Evolutionary conservation across 2,329 filamentous ascomycete species (phyloP).

Genomic region (Lecanicillium sp.): DNA sequence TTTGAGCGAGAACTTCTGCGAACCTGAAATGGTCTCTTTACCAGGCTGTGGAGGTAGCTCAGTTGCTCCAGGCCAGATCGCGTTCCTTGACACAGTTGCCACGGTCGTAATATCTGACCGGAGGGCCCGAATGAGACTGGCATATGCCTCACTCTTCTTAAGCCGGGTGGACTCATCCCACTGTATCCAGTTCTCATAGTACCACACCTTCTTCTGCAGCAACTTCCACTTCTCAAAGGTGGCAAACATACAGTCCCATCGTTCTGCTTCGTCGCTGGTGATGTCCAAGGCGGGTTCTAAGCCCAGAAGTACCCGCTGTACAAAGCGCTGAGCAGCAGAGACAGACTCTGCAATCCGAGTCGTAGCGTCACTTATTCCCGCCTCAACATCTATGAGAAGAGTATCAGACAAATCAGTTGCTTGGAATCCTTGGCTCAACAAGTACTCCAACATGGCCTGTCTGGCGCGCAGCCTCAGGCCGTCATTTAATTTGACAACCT

Average conservation of each 20-base stretch:
- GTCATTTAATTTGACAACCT: constrained; percentile 4
- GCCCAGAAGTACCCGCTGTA: constrained; percentile 3
- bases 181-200: constrained; percentile 6
- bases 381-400: constrained; percentile 4
- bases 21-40: background rate
- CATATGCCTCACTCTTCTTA: constrained; percentile 1
- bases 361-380: background rate
- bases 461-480: constrained; percentile 4
- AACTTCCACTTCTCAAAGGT: constrained; percentile 6
- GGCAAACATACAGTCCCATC: constrained; percentile 2
- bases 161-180: constrained; percentile 3
- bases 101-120: constrained; percentile 2
- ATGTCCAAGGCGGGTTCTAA: background rate
- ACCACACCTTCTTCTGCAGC: constrained; percentile 2
- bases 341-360: constrained; percentile 4
- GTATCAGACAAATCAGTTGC: background rate
- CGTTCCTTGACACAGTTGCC: constrained; percentile 1
- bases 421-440: background rate
- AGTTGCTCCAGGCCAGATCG: constrained; percentile 2
- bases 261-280: background rate
- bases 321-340: constrained; percentile 2
- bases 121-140: background rate
- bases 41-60: constrained; percentile 1
- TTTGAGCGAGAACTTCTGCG: background rate
- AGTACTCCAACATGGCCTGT: background rate